Percentiles rank a stretch among this genome's conserved stretches.
Conservation (phyloP, 345 rosid species). For the Populus tremula region DNA sequence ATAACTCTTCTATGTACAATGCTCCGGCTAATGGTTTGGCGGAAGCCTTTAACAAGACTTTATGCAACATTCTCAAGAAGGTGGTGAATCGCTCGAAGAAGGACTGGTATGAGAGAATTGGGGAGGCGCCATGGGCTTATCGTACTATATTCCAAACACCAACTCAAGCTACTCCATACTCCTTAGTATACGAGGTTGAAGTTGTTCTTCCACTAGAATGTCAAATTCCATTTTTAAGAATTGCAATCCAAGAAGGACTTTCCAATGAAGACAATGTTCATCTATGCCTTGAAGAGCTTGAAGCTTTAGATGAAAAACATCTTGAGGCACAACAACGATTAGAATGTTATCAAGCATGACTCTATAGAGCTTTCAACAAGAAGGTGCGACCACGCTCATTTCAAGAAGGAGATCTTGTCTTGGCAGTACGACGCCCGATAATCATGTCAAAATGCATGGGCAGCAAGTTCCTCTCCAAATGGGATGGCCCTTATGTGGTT, state of each 20-base stretch:
- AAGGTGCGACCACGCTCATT: not conserved
- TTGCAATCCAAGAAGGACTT: not conserved
- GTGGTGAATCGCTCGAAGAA: not conserved
- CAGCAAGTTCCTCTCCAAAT: not conserved
- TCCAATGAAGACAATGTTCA: not conserved
- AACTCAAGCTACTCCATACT: not conserved
- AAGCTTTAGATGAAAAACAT: not conserved
- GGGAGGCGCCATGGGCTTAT: not conserved
- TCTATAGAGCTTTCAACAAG: not conserved
- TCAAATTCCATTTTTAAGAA: not conserved
- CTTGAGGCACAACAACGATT: not conserved
- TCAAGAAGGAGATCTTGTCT: not conserved
- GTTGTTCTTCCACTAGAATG: not conserved
- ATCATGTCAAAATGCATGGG: not conserved
- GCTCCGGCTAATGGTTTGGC: no score
- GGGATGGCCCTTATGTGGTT: no score
- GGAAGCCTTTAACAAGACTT: no score
- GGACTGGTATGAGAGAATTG: not conserved
- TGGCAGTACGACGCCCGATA: not conserved
- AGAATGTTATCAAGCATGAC: not conserved
- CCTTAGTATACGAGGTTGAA: not conserved
- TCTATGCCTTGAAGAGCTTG: not conserved
- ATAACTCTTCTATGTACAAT: no score
- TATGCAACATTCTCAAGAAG: not conserved
- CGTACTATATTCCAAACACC: not conserved